Evolutionary conservation across 75 land plant species (phyloP).

Genomic region (Picea sitchensis): DNA sequence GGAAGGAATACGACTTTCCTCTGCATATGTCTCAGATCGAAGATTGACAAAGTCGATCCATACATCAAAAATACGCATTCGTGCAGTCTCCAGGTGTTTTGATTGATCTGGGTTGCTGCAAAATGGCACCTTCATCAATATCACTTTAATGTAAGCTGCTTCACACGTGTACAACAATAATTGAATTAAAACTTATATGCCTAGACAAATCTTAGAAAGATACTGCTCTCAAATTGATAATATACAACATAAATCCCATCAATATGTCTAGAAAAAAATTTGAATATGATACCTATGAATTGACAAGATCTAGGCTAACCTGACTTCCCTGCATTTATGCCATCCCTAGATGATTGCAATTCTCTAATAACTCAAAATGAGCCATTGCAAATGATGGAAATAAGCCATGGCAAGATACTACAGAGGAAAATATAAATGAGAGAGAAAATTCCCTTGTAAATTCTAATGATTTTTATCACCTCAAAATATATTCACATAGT

Average conservation of each 20-base stretch:
- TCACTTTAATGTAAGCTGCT: neutral
- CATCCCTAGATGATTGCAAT: neutral
- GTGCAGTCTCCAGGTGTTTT: constrained; percentile 96
- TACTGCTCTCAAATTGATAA: too few species aligned
- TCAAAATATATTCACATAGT: too few species aligned
- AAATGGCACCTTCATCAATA: constrained; percentile 2
- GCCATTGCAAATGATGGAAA: neutral
- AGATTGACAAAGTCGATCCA: constrained; percentile 97
- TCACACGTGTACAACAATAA: neutral
- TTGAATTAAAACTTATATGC: neutral
- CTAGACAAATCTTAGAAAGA: too few species aligned
- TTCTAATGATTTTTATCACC: too few species aligned
- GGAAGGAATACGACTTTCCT: constrained; percentile 89
- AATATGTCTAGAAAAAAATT: neutral
- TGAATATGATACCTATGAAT: neutral
- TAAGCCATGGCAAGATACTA: too few species aligned
- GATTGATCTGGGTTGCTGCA: constrained; percentile 99
- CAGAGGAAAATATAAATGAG: too few species aligned
- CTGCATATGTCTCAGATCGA: constrained; percentile 89
- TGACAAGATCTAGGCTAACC: neutral
- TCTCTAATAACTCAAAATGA: neutral
- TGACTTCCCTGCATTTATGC: neutral
- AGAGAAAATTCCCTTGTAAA: too few species aligned
- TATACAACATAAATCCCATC: neutral
- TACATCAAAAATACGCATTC: constrained; percentile 71